Evolutionary conservation across 345 rosid species (phyloP), one percentile per base, ranked within the genome.

Genomic region (Citrus medica): DNA sequence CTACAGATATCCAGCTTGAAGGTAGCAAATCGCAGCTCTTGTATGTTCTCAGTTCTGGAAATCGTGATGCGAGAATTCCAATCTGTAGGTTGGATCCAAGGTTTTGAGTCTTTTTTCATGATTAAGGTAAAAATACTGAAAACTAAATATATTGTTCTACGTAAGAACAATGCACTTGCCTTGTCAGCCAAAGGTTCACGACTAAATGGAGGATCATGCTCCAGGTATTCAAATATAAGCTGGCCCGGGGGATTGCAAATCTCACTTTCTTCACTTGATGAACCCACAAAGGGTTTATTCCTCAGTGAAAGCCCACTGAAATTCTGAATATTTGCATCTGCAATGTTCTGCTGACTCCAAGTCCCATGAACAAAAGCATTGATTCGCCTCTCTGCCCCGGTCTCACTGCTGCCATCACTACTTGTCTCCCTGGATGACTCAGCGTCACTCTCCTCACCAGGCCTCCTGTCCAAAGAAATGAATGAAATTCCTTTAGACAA

Each of bases 1-100:
- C 98, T 61, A 96, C 94, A 63, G 97, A 94, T 53, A 96, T 79
- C 99, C 99, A 96, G 85, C 99, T 96, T 28, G 93, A 85, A 55
- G 94, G 87, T 30, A 87, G 86, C 30, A 96, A 88, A 82, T 96
- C 98, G 71, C 93, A 91, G 80, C 99, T 96, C 83, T 86, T 85
- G 80, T 79, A 90, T 32, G 97, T 88, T 83, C 76, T 83, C 65
- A 96, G 86, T 83, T 84, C 91, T 6, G 98, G 94, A 86, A 88
- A 93, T 75, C 76, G 88, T 82, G 93, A 87, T n/a, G 92, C 91
- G 9, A 96, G 95, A 76, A 83, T 84, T n/a, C 86, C 77, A 55
- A 96, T 85, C 99, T 96, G 87, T 24, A 56, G 72, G 56, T 78
- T 21, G 46, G 25, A 21, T 21, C 24, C 58, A 74, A 69, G 69